Percentiles rank a stretch among this genome's conserved stretches.
These are phyloP conservation scores for Spirogloea muscicola DNA, from an alignment of 139 green algal species.

Conservation along the genomic window DNA sequence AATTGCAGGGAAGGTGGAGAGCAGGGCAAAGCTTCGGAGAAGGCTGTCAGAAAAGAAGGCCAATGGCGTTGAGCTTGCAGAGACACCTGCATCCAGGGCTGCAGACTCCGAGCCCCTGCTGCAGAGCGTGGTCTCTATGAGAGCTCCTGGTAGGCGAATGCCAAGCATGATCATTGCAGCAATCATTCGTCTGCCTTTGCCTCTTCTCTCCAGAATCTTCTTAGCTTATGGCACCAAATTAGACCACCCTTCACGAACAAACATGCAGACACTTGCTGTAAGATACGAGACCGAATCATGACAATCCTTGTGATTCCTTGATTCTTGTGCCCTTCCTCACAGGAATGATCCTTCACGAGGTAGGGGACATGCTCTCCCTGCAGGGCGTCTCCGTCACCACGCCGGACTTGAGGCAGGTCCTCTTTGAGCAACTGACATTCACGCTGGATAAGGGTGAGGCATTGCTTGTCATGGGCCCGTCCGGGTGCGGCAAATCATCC, in stretches of 20 bases:
- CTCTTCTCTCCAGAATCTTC: background rate
- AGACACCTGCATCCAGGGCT: background rate
- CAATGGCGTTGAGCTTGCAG: background rate
- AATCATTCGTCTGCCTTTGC: background rate
- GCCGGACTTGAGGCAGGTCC: constrained; percentile 25
- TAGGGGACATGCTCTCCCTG: constrained; percentile 7
- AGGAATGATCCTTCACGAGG: constrained; percentile 6
- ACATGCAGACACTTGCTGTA: background rate
- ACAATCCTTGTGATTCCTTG: background rate
- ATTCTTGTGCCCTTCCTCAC: background rate
- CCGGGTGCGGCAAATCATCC: constrained; percentile 65
- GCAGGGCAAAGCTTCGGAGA: background rate
- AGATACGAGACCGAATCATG: no score
- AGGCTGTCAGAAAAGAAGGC: background rate
- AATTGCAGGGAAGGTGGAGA: background rate
- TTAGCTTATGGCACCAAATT: background rate
- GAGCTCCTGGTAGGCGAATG: background rate
- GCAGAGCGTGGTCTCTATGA: background rate
- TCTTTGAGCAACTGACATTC: constrained; percentile 46
- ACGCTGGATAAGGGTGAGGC: constrained; percentile 50
- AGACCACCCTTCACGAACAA: background rate
- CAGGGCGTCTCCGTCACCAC: constrained; percentile 43
- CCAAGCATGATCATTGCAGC: background rate
- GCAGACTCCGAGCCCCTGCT: background rate
- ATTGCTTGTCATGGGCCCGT: constrained; percentile 68